Percentiles rank a stretch among this genome's conserved stretches.
phyloP scores from a whole-genome alignment of 306 rosid species.

The Dryas drummondii region DNA sequence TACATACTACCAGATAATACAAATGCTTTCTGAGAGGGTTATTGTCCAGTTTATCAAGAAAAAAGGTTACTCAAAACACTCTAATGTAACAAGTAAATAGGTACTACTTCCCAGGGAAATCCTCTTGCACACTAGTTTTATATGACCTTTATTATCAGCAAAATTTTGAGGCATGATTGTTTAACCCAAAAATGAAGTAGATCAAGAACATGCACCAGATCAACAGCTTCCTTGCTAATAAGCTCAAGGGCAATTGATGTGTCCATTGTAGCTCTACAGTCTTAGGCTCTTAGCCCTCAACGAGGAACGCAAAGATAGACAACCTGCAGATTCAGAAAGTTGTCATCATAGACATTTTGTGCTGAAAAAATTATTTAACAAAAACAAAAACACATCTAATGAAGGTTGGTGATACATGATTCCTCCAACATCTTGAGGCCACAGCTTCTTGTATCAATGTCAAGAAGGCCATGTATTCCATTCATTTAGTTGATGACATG shows the following conservation, averaged over 20 bases:
- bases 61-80: neutral
- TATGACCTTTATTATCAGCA: neutral
- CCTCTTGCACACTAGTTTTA: neutral
- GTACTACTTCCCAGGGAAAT: neutral
- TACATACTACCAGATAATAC: neutral
- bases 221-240: constrained; percentile 26
- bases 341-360: neutral
- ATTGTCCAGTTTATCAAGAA: neutral
- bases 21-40: neutral
- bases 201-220: constrained; percentile 17
- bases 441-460: neutral
- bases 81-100: neutral
- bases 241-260: constrained; percentile 22
- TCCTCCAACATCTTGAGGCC: neutral
- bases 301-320: neutral
- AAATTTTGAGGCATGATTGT: neutral
- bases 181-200: neutral
- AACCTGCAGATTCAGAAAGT: constrained; percentile 1
- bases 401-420: neutral
- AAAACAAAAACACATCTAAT: neutral
- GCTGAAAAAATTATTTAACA: neutral
- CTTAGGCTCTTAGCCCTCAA: constrained; percentile 1
- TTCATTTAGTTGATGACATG: neutral
- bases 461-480: neutral
- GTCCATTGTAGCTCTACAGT: constrained; percentile 3